Percentiles rank a stretch among this genome's conserved stretches.
Evolutionary conservation across 805 yeast species (phyloP).

Genomic region (Teunomyces pallodes): DNA sequence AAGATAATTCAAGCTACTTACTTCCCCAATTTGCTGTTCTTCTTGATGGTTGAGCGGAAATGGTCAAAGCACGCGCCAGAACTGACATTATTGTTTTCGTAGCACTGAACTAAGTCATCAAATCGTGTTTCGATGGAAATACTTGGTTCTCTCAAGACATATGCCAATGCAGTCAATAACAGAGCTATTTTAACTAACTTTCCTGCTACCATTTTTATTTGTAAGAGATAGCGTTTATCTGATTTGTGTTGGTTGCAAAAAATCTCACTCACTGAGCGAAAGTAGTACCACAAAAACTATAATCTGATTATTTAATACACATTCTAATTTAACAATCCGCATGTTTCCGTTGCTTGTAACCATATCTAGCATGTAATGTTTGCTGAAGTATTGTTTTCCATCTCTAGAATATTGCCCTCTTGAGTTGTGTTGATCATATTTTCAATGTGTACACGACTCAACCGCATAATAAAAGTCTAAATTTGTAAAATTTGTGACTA

Average conservation of each 20-base stretch:
- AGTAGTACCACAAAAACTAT: no score
- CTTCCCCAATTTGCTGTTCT: background rate
- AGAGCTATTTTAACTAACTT: background rate
- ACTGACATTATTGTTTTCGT: background rate
- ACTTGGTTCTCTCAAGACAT: background rate
- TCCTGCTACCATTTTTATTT: background rate
- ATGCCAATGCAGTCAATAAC: background rate
- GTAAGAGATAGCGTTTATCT: background rate
- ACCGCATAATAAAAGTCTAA: no score
- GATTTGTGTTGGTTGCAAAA: conserved; percentile 1
- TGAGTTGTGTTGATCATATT: no score
- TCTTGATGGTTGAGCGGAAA: background rate
- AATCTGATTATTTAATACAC: no score
- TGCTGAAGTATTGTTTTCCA: no score
- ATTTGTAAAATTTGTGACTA: no score
- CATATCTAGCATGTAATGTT: no score
- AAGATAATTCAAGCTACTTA: background rate
- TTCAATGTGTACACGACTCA: no score
- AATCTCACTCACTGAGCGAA: no score
- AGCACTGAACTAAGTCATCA: background rate
- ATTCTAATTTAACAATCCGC: no score
- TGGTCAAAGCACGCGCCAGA: background rate
- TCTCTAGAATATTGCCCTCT: no score
- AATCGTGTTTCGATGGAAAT: background rate
- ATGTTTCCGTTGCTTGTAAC: no score